Percentiles rank a stretch among this genome's conserved stretches.
Conservation (phyloP, 1,139 yeast species). For the Candida dubliniensis region DNA sequence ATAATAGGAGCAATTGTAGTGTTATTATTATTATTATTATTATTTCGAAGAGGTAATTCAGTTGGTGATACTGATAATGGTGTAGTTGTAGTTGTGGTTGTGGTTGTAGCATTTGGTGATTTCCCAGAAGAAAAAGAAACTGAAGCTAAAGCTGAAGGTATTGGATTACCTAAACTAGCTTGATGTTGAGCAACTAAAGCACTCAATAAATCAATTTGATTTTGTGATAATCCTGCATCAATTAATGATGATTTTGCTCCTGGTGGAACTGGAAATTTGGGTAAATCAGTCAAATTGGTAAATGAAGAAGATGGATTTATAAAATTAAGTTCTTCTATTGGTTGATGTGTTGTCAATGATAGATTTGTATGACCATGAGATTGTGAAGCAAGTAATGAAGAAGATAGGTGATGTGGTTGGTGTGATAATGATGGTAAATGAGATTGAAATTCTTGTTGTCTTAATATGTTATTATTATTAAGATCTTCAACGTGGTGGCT, state of each 20-base stretch:
- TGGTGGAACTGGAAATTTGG: constrained; percentile 68
- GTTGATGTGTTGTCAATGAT: not conserved
- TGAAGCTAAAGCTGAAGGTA: constrained; percentile 16
- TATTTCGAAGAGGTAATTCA: constrained; percentile 26
- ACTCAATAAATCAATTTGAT: constrained; percentile 70
- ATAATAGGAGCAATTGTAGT: too few relatives aligned
- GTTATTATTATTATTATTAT: constrained; percentile 14
- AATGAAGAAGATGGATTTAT: constrained; percentile 4
- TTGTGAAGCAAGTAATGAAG: too few relatives aligned
- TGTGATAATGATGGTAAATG: too few relatives aligned
- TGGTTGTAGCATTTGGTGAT: not conserved
- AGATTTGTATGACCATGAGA: too few relatives aligned
- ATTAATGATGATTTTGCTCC: constrained; percentile 65
- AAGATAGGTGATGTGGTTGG: too few relatives aligned
- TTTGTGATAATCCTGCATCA: constrained; percentile 63
- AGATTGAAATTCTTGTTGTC: too few relatives aligned
- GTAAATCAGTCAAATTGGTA: constrained; percentile 30
- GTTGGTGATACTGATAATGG: constrained; percentile 10
- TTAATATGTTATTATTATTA: too few relatives aligned
- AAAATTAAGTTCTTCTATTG: not conserved
- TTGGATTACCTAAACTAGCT: constrained; percentile 26
- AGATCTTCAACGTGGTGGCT: not conserved
- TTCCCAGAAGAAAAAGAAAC: constrained; percentile 4
- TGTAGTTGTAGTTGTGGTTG: constrained; percentile 1
- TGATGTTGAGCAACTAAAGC: constrained; percentile 75